Conservation (phyloP, 176 grass and related monocot species). For the Stipa capillata region DNA sequence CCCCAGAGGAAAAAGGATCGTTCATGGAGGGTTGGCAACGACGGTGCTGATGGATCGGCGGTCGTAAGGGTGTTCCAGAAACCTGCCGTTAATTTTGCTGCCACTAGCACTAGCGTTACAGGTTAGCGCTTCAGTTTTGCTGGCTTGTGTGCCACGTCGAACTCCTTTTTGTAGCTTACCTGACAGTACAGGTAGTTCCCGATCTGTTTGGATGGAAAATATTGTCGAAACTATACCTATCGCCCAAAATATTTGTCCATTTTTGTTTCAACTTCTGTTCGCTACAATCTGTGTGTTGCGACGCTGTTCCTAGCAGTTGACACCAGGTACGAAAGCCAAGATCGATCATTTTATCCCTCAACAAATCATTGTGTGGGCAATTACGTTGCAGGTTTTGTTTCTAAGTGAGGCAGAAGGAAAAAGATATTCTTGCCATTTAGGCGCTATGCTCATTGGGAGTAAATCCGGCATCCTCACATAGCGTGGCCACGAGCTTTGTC, state of each 20-base stretch:
- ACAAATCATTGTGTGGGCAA: not conserved
- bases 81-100: constrained; percentile 33
- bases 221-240: not conserved
- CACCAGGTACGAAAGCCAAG: not conserved
- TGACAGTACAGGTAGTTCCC: not conserved
- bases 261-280: not conserved
- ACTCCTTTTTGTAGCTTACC: not conserved
- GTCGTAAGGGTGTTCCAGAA: constrained; percentile 57
- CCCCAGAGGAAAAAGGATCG: constrained; percentile 66
- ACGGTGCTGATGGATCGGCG: constrained; percentile 42
- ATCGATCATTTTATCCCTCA: not conserved
- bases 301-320: not conserved
- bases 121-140: not conserved
- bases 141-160: not conserved
- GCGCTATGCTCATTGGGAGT: too few species aligned
- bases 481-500: too few species aligned
- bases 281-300: not conserved
- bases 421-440: too few species aligned
- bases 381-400: not conserved
- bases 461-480: too few species aligned
- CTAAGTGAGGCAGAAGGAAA: not conserved
- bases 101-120: not conserved
- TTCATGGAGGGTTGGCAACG: constrained; percentile 60
- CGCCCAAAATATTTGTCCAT: not conserved
- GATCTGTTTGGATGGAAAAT: not conserved